phyloP scores from a whole-genome alignment of 2,329 filamentous ascomycete genomes.

The Peltaster fructicola region DNA sequence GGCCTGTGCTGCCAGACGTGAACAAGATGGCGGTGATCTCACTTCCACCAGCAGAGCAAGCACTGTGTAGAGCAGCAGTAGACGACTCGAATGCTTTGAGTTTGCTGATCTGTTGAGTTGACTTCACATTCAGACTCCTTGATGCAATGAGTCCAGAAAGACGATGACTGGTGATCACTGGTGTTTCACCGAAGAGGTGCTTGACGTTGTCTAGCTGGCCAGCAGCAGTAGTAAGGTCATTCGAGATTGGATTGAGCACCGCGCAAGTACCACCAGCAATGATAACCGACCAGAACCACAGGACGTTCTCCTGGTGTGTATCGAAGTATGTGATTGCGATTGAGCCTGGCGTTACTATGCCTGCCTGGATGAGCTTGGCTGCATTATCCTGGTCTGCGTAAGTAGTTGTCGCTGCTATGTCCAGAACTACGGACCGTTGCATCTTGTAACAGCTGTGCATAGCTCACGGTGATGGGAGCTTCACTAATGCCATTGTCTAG shows the following conservation, averaged over 20 bases:
- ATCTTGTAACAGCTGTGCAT: conserved; percentile 6
- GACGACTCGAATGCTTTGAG: too few species aligned
- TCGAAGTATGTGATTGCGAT: conserved; percentile 4
- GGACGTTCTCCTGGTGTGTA: conserved; percentile 2
- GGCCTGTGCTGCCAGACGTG: conserved; percentile 10
- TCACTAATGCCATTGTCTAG: conserved; percentile 5
- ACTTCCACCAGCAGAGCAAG: too few species aligned
- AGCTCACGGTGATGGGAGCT: conserved; percentile 4
- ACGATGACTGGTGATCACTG: conserved; percentile 5
- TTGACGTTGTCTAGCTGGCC: conserved; percentile 9
- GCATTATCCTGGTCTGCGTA: conserved; percentile 5
- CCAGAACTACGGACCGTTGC: conserved; percentile 4
- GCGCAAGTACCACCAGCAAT: conserved; percentile 6
- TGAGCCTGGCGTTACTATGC: neutral
- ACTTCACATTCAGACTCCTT: conserved; percentile 6
- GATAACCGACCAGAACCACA: conserved; percentile 3
- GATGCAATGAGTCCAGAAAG: conserved; percentile 6
- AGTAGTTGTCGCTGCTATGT: neutral
- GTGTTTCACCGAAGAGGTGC: conserved; percentile 4
- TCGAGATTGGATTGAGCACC: conserved; percentile 8
- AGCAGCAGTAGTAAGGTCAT: conserved; percentile 10
- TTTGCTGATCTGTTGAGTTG: too few species aligned
- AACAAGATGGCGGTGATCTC: conserved; percentile 9
- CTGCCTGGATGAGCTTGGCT: conserved; percentile 4
- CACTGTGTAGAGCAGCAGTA: too few species aligned